Evolutionary conservation across 192 early-diverging fungal species (phyloP).

Genomic region (Irineochytrium annulatum): DNA sequence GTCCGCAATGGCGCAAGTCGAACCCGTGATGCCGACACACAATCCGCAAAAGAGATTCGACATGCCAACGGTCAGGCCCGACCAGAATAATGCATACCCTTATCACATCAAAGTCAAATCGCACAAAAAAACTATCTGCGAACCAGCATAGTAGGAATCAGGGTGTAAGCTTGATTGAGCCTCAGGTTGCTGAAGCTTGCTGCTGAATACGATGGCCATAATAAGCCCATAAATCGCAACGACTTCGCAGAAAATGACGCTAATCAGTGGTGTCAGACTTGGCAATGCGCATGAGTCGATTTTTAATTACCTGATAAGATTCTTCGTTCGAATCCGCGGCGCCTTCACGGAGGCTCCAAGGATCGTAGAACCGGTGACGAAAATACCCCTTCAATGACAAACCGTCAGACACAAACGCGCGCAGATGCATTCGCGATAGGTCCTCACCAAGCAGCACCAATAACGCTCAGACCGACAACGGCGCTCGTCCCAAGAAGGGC

Average conservation of each 20-base stretch:
- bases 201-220: slow-evolving; percentile 94
- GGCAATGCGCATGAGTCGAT: neutral
- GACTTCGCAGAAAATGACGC: slow-evolving; percentile 99
- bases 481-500: slow-evolving; percentile 76
- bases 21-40: slow-evolving; percentile 88
- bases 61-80: slow-evolving; percentile 89
- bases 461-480: slow-evolving; percentile 83
- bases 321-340: slow-evolving; percentile 92
- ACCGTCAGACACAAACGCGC: slow-evolving; percentile 2
- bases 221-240: slow-evolving; percentile 99
- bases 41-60: slow-evolving; percentile 92
- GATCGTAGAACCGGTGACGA: slow-evolving; percentile 83
- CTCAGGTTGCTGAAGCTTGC: slow-evolving; percentile 65
- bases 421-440: neutral
- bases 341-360: slow-evolving; percentile 85
- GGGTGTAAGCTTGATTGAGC: slow-evolving; percentile 21
- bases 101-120: slow-evolving; percentile 1
- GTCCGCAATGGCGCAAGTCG: slow-evolving; percentile 91
- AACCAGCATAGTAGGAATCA: slow-evolving; percentile 78
- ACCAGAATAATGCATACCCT: slow-evolving; percentile 95
- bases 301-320: slow-evolving; percentile 75
- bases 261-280: slow-evolving; percentile 17
- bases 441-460: slow-evolving; percentile 86
- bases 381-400: slow-evolving; percentile 91
- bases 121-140: slow-evolving; percentile 4